phyloP scores from a whole-genome alignment of 306 rosid species.

The Glycyrrhiza uralensis region DNA sequence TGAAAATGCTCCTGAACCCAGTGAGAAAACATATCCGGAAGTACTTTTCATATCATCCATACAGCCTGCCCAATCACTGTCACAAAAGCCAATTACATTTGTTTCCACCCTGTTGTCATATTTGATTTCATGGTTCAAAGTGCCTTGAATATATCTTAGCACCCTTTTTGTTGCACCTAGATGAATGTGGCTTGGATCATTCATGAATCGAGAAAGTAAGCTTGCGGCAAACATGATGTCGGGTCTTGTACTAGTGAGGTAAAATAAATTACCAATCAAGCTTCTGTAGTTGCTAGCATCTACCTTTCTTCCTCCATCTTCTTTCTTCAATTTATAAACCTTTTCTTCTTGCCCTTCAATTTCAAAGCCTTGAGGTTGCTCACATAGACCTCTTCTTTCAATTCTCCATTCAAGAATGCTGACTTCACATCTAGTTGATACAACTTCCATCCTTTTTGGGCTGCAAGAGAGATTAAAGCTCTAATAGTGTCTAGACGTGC shows the following conservation, averaged over 20 bases:
- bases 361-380: background rate
- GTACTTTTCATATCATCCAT: background rate
- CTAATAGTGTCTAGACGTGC: background rate
- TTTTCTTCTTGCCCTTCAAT: background rate
- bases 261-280: too few relatives aligned
- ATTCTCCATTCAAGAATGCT: background rate
- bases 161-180: background rate
- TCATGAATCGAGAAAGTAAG: background rate
- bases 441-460: background rate
- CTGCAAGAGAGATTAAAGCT: background rate
- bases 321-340: background rate
- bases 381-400: background rate
- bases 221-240: background rate
- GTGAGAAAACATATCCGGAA: background rate
- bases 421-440: background rate
- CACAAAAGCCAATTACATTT: too few relatives aligned
- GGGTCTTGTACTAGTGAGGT: too few relatives aligned
- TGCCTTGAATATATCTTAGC: background rate
- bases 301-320: too few relatives aligned
- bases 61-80: background rate
- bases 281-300: too few relatives aligned
- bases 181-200: background rate
- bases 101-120: background rate
- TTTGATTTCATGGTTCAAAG: background rate
- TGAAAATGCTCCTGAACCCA: too few relatives aligned